Evolutionary conservation across 2,329 filamentous ascomycete species (phyloP).

Genomic region (Fusarium annulatum): DNA sequence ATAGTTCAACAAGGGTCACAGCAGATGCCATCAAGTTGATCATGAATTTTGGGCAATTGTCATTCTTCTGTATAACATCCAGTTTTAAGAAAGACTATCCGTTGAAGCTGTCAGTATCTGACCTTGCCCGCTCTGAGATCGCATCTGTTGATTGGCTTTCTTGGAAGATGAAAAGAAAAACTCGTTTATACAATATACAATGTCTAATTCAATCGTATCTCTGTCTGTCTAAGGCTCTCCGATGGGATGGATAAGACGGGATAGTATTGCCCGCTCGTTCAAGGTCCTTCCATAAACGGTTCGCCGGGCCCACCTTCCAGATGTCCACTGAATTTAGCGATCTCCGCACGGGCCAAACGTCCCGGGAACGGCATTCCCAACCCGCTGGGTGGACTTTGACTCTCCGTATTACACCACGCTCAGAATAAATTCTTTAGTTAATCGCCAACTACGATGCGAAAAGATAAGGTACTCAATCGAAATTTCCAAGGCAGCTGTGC

Average conservation of each 20-base stretch:
- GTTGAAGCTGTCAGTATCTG: neutral
- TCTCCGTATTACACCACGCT: neutral
- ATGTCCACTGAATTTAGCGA: neutral
- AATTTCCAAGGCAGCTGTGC: neutral
- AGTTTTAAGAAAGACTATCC: neutral
- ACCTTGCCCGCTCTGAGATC: neutral
- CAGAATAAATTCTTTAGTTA: neutral
- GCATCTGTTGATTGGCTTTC: neutral
- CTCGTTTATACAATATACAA: neutral
- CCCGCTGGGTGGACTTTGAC: neutral
- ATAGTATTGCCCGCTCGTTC: neutral
- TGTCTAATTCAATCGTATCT: neutral
- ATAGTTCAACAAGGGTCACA: neutral
- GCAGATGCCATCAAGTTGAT: neutral
- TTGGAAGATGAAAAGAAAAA: too few species aligned
- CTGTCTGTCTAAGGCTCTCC: neutral
- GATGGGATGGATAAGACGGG: neutral
- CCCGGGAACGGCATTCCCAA: constrained; percentile 13
- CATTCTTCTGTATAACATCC: neutral
- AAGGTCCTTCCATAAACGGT: constrained; percentile 25
- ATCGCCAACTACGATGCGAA: neutral
- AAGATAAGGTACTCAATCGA: neutral
- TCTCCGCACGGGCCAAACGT: constrained; percentile 11
- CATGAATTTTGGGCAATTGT: neutral
- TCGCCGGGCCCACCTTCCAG: constrained; percentile 17